Base-by-base conservation (phyloP, 2,329 filamentous ascomycete species). In the Scedosporium boydii region DNA sequence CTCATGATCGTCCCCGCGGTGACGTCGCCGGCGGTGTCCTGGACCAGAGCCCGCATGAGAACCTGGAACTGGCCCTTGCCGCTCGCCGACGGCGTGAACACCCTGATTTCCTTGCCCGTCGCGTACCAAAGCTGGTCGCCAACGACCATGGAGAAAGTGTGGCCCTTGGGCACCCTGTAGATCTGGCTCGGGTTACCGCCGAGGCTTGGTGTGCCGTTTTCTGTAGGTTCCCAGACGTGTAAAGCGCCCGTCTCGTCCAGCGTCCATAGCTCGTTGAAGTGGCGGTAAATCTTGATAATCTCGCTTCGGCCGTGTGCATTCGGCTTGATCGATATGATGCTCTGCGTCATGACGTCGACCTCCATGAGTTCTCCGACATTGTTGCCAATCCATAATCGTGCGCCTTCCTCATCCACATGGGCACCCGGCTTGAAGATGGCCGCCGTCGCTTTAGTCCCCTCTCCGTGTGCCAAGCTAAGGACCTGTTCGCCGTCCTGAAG, bases 221-320 rank as follows among this genome's bases (percentile, higher is more conserved):
- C 75, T 68, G 92, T 90, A 3, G 93, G 87, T 1, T 85, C 87
- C 95, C 95, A 99, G 4, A 98, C 84, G 67, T 91, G 87, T 14
- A 99, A 77, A 56, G 89, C 90, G 10, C 95, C 95, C 57, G 89
- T 86, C 66, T 97, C 93, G 71, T 98, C 95, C 58, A 99, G 74
- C 0, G 93, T 93, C 95, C 95, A 99, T 72, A 99, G 84, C 69
- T 97, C 90, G 67, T 91, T 91, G 65, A 86, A 88, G 72, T 96
- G 89, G 46, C 95, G 86, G 70, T 91, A 89, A 51, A 99, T 96
- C 68, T 87, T 91, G 66, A 90, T 84, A 59, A 99, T 83, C 67
- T 96, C 90, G 65, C 86, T 82, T 51, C 90, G 86, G 6, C 87
- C 85, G 69, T 98, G 95, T 2, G 90, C 89, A 59, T 81, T 86